phyloP scores from a whole-genome alignment of 1,284 basidiomycete genomes.

The Lentinula novae-zelandiae region DNA sequence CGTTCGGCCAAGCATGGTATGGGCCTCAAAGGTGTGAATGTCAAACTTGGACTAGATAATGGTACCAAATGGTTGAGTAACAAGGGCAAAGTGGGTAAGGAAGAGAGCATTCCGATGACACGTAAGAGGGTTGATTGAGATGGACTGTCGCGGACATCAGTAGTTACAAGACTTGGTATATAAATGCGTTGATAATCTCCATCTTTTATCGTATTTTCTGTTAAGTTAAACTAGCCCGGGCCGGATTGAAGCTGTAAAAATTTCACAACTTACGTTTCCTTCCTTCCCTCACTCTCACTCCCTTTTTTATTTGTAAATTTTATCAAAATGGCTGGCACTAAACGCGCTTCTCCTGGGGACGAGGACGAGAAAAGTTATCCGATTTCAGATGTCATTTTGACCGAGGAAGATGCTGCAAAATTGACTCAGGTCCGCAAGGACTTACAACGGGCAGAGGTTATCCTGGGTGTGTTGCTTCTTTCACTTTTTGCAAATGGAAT shows the following conservation, averaged over 20 bases:
- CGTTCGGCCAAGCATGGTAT: constrained; percentile 76
- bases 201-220: too few relatives aligned
- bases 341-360: constrained; percentile 72
- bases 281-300: constrained; percentile 17
- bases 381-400: constrained; percentile 56
- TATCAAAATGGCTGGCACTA: constrained; percentile 47
- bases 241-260: background rate
- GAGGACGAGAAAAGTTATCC: constrained; percentile 65
- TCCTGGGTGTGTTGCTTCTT: constrained; percentile 53
- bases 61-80: constrained; percentile 32
- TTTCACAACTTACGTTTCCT: background rate
- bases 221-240: background rate
- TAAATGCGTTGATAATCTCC: too few relatives aligned
- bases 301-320: constrained; percentile 21
- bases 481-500: background rate
- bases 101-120: constrained; percentile 39
- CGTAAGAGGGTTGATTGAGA: constrained; percentile 68
- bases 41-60: constrained; percentile 27
- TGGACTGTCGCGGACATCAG: background rate
- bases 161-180: background rate
- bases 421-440: constrained; percentile 61
- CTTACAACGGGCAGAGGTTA: constrained; percentile 62
- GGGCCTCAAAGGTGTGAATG: constrained; percentile 47
- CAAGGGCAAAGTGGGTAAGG: constrained; percentile 23
- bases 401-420: constrained; percentile 65